Percentiles rank a stretch among this genome's conserved stretches.
These are phyloP conservation scores for Albifimbria verrucaria DNA, from an alignment of 2,329 filamentous ascomycete species.

Conservation along the genomic window DNA sequence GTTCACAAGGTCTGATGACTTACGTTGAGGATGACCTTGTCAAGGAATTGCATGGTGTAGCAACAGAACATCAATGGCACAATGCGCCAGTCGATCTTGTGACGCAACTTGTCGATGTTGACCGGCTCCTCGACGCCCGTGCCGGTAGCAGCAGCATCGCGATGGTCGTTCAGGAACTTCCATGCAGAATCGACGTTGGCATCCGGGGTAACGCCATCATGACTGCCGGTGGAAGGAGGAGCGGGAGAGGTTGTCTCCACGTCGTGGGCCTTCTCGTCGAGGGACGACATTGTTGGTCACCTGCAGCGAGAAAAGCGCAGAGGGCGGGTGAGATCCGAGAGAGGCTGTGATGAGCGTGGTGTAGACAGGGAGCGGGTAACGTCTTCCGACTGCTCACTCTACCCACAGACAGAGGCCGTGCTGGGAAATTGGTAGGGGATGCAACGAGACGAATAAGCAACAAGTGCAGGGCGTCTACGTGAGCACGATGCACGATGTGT, in stretches of 20 bases:
- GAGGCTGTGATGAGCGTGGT: background rate
- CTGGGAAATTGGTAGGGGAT: no score
- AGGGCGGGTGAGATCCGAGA: no score
- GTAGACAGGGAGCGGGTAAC: background rate
- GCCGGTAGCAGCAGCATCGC: conserved; percentile 29
- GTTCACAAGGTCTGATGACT: conserved; percentile 19
- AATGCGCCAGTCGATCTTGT: conserved; percentile 57
- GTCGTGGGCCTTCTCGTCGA: background rate
- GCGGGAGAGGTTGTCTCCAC: background rate
- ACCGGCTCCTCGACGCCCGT: conserved; percentile 24
- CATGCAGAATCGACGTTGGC: conserved; percentile 41
- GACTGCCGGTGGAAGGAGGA: conserved; percentile 3
- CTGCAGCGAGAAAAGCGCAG: background rate
- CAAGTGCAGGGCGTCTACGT: background rate
- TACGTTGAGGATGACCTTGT: conserved; percentile 63
- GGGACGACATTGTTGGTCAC: conserved; percentile 1
- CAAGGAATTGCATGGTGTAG: conserved; percentile 62
- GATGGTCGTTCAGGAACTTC: conserved; percentile 41
- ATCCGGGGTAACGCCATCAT: conserved; percentile 8
- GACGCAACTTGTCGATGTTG: conserved; percentile 43
- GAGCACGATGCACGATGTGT: background rate
- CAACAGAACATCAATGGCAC: conserved; percentile 60
- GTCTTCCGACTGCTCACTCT: no score
- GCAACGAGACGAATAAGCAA: background rate
- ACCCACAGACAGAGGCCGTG: no score